phyloP scores from a whole-genome alignment of 768 basidiomycete species.

The Ephemerocybe angulata region DNA sequence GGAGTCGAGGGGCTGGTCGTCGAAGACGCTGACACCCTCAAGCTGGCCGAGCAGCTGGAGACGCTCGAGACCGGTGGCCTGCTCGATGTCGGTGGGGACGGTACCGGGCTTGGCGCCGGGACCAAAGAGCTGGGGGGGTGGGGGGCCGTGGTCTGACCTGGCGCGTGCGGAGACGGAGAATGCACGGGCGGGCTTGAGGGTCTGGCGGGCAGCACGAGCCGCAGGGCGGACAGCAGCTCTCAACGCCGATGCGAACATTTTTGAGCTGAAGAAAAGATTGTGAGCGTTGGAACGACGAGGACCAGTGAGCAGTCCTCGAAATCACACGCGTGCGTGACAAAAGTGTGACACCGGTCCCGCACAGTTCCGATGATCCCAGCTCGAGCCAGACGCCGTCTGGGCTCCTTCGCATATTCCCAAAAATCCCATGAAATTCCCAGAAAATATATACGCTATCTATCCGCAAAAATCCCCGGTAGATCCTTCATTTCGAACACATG shows the following conservation, averaged over 20 bases:
- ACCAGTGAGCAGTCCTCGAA: not conserved
- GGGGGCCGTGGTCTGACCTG: constrained; percentile 47
- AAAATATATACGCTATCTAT: not conserved
- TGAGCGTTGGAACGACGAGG: constrained; percentile 1
- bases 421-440: too few relatives aligned
- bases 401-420: constrained; percentile 10
- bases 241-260: constrained; percentile 44
- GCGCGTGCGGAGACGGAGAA: constrained; percentile 57
- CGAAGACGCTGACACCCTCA: constrained; percentile 87
- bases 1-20: constrained; percentile 78
- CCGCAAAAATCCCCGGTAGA: constrained; percentile 51
- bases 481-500: constrained; percentile 65
- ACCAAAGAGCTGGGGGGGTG: constrained; percentile 66
- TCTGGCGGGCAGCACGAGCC: constrained; percentile 35
- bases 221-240: constrained; percentile 45
- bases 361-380: not conserved
- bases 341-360: constrained; percentile 1
- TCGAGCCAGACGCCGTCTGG: not conserved
- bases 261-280: not conserved
- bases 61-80: constrained; percentile 96
- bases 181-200: constrained; percentile 41
- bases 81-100: constrained; percentile 80
- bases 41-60: constrained; percentile 87
- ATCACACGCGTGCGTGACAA: not conserved
- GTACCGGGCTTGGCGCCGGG: constrained; percentile 68